A percentile compares a stretch with the other conserved stretches of the same genome.
Evolutionary conservation across 176 grass and related monocot genomes (phyloP).

Genomic region (Phoenix dactylifera): DNA sequence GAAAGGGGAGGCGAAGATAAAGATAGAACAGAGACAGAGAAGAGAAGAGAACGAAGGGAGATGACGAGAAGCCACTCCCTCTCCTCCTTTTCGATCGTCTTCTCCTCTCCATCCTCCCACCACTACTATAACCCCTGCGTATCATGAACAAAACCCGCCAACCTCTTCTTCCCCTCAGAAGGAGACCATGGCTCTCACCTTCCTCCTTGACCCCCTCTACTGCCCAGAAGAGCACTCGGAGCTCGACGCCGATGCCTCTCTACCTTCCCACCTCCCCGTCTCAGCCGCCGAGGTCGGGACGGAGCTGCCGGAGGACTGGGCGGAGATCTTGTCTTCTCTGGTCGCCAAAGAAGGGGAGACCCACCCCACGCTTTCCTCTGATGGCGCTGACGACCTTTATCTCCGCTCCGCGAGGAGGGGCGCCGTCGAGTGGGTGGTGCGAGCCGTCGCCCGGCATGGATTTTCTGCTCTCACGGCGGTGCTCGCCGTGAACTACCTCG

Average conservation of each 20-base stretch:
- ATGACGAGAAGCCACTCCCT: too few species aligned
- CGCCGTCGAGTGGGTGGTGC: conserved; percentile 1
- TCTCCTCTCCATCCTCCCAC: too few species aligned
- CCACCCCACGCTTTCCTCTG: too few species aligned
- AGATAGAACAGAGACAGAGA: too few species aligned
- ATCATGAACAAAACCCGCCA: background rate
- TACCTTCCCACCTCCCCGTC: too few species aligned
- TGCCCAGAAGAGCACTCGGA: conserved; percentile 11
- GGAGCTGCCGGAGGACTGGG: background rate
- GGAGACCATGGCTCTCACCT: conserved; percentile 4
- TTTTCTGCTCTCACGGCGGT: conserved; percentile 11
- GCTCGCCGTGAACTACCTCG: conserved; percentile 15
- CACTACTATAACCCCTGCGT: too few species aligned
- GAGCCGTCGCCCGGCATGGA: background rate
- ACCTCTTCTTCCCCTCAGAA: background rate
- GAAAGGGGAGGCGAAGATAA: too few species aligned
- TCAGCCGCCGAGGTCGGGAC: too few species aligned
- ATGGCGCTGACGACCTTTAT: background rate
- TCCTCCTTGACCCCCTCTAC: conserved; percentile 6
- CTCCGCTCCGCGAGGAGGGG: conserved; percentile 3
- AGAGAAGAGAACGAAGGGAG: too few species aligned
- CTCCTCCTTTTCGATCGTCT: too few species aligned
- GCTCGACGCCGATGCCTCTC: too few species aligned
- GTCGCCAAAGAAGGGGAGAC: background rate
- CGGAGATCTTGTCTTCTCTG: background rate